These are phyloP conservation scores for Komagataella kurtzmanii DNA, from an alignment of 805 yeast genomes.

Conservation along the genomic window DNA sequence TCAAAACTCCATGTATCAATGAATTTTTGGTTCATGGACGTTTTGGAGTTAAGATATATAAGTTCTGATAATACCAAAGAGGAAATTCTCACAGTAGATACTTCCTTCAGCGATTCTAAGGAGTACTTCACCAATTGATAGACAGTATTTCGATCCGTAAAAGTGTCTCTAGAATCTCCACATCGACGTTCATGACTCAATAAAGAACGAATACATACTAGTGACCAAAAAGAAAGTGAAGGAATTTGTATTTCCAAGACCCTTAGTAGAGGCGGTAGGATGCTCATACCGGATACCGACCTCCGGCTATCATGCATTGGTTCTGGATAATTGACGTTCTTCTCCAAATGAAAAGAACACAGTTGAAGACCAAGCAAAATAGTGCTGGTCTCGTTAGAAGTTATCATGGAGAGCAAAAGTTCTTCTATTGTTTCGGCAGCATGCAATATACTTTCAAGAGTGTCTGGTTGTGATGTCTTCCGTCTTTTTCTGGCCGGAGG, in stretches of 20 bases:
- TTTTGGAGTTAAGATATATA: not conserved
- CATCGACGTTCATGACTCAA: not conserved
- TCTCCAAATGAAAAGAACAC: not conserved
- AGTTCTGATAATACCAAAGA: slow-evolving; percentile 16
- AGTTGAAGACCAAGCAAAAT: not conserved
- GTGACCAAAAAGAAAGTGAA: slow-evolving; percentile 2
- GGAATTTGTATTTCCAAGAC: not conserved
- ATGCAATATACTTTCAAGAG: not conserved
- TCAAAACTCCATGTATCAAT: not conserved
- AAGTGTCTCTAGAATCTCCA: not conserved
- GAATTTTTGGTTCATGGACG: not conserved
- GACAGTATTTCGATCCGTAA: not conserved
- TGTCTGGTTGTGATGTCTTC: not conserved
- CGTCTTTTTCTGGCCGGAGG: not conserved
- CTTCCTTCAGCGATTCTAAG: slow-evolving; percentile 22
- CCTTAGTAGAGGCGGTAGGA: not conserved
- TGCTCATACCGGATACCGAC: not conserved
- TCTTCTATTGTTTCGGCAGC: not conserved
- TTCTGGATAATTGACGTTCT: not conserved
- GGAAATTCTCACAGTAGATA: slow-evolving; percentile 13
- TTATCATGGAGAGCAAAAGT: not conserved
- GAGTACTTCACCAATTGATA: slow-evolving; percentile 20
- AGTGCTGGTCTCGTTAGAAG: not conserved
- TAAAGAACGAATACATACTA: slow-evolving; percentile 3
- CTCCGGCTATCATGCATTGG: not conserved